Evolutionary conservation across 2,329 filamentous ascomycete genomes (phyloP), one percentile per base, ranked within the genome.

Genomic region (Diaporthe sp.): DNA sequence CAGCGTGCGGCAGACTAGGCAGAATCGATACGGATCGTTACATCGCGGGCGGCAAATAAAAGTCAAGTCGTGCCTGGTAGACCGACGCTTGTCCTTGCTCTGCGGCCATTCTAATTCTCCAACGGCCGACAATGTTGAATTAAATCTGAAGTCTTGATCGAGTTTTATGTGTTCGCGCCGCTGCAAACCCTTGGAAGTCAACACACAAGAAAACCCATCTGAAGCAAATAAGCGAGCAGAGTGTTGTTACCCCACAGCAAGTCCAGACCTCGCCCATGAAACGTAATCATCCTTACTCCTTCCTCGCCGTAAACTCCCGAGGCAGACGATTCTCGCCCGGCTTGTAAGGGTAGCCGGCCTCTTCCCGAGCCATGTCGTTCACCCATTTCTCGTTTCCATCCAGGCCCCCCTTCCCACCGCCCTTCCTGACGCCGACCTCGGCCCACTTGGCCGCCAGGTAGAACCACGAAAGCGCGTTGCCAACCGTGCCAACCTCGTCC

Each of bases 401-500:
- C 30, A 94, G 81, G 0, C 85, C 84, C 22, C 81, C 83, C 73
- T 82, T 78, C n/a, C 71, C 70, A 50, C 79, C 80, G 44, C 79
- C 77, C 70, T 84, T 82, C 78, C 90, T 85, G 2, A 82, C 80
- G 32, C 89, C 89, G 0, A 86, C 84, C 77, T 91, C 89, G 30
- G 88, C 85, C 81, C 93, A 87, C 80, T 90, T 91, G 77, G 91
- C 89, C 0, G 92, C 93, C n/a, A 97, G 86, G 81, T 94, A 96
- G 81, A 94, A 89, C 94, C 94, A 97, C 30, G 86, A 87, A 17
- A 96, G 84, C 1, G 92, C 92, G 81, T 96, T 96, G 0, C 94
- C 94, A 1, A 95, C 93, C 0, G 94, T 97, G 75, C 92, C 91
- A 1, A 96, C 93, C 81, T 97, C 94, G 79, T 97, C 94, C 75